Percentiles rank a stretch among this genome's conserved stretches.
phyloP scores from a whole-genome alignment of 129 eudicot species.

The Sambucus nigra region DNA sequence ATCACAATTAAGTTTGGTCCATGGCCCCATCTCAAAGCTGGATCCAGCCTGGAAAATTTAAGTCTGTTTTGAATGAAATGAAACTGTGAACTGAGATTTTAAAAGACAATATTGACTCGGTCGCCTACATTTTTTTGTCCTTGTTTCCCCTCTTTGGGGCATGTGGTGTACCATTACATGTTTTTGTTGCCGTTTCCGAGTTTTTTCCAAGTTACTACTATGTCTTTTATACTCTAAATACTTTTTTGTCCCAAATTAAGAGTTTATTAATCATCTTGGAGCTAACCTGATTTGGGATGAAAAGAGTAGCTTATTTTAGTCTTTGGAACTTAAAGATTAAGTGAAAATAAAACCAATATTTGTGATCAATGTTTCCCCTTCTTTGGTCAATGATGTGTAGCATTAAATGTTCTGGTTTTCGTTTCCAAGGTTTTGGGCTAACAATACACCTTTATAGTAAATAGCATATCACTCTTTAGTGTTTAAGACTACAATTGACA shows the following conservation, averaged over 20 bases:
- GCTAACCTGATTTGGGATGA: too few relatives aligned
- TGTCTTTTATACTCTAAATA: too few relatives aligned
- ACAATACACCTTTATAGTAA: too few relatives aligned
- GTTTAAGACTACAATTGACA: too few relatives aligned
- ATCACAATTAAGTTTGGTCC: slow-evolving; percentile 5
- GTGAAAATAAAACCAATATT: neutral
- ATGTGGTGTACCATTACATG: too few relatives aligned
- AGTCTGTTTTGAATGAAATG: neutral
- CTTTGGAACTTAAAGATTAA: neutral
- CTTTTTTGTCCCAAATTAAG: too few relatives aligned
- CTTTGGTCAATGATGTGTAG: too few relatives aligned
- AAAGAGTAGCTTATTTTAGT: neutral
- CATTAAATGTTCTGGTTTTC: too few relatives aligned
- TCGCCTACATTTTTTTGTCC: neutral
- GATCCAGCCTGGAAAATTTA: slow-evolving; percentile 15
- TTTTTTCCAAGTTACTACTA: too few relatives aligned
- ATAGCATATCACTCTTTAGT: too few relatives aligned
- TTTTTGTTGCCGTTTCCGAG: neutral
- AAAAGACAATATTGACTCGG: neutral
- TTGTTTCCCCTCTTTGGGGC: neutral
- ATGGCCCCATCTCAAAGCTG: slow-evolving; percentile 17
- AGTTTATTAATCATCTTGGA: neutral
- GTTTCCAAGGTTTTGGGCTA: too few relatives aligned
- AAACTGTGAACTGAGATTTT: neutral
- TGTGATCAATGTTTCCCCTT: too few relatives aligned